These are phyloP conservation scores for Phaseolus coccineus DNA, from an alignment of 331 rosid species.

Conservation along the genomic window DNA sequence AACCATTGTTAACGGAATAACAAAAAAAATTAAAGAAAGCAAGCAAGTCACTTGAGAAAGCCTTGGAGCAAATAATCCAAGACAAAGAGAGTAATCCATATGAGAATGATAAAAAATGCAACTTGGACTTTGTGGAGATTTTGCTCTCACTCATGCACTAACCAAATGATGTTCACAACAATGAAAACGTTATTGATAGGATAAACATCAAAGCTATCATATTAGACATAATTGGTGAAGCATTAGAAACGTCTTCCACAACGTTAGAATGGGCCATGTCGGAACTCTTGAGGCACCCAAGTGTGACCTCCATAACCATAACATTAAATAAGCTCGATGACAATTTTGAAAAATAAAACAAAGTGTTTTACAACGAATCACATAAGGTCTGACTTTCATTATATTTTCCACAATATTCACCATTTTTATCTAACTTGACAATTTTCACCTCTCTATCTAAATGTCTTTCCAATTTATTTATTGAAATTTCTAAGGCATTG, in stretches of 20 bases:
- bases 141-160: slow-evolving; percentile 45
- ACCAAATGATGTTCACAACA: neutral
- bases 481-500: no score
- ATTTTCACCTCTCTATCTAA: no score
- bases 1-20: slow-evolving; percentile 42
- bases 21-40: neutral
- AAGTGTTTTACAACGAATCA: no score
- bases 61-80: slow-evolving; percentile 44
- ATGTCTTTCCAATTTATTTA: no score
- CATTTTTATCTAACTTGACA: no score
- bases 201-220: slow-evolving; percentile 45
- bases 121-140: slow-evolving; percentile 49
- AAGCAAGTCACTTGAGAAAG: slow-evolving; percentile 39
- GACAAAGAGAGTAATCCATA: slow-evolving; percentile 37
- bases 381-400: no score
- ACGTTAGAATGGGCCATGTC: slow-evolving; percentile 49
- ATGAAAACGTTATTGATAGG: neutral
- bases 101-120: neutral
- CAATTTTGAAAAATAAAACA: no score
- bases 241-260: slow-evolving; percentile 23
- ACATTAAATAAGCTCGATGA: no score
- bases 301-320: neutral
- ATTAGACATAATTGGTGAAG: slow-evolving; percentile 39
- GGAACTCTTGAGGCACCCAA: slow-evolving; percentile 53
- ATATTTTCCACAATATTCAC: no score